phyloP scores from a whole-genome alignment of 495 filamentous ascomycete species.

The Cenococcum geophilum region DNA sequence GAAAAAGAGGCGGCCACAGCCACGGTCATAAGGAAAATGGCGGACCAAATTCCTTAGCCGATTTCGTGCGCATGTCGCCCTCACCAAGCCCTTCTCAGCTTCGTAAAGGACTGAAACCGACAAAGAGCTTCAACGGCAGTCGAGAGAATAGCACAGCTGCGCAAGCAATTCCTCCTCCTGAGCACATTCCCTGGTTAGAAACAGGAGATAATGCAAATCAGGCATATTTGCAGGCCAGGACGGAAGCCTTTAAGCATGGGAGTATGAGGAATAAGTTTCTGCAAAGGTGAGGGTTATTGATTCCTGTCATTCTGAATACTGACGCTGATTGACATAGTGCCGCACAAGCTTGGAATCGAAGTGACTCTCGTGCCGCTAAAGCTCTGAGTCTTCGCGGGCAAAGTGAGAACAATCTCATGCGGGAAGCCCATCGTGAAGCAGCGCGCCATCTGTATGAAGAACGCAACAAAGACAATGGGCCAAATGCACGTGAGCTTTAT shows the following conservation, averaged over 20 bases:
- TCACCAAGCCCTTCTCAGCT: constrained; percentile 54
- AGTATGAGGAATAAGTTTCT: constrained; percentile 94
- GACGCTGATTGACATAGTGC: constrained; percentile 50
- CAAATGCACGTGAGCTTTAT: constrained; percentile 65
- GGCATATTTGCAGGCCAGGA: constrained; percentile 86
- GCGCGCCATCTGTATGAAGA: constrained; percentile 89
- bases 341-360: constrained; percentile 99
- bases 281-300: constrained; percentile 60
- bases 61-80: constrained; percentile 89
- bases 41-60: constrained; percentile 82
- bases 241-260: constrained; percentile 94
- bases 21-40: constrained; percentile 54
- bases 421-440: constrained; percentile 92
- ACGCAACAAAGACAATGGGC: constrained; percentile 66
- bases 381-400: constrained; percentile 90
- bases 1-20: constrained; percentile 71
- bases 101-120: constrained; percentile 23
- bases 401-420: constrained; percentile 94
- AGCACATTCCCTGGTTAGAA: constrained; percentile 94
- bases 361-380: constrained; percentile 93
- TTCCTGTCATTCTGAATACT: too few relatives aligned
- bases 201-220: constrained; percentile 88
- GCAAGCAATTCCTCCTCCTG: constrained; percentile 74
- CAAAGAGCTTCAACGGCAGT: constrained; percentile 50
- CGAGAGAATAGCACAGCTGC: constrained; percentile 77